Percentiles rank a stretch among this genome's conserved stretches.
phyloP scores from a whole-genome alignment of 164 flowering plant species.

The Sedum album region DNA sequence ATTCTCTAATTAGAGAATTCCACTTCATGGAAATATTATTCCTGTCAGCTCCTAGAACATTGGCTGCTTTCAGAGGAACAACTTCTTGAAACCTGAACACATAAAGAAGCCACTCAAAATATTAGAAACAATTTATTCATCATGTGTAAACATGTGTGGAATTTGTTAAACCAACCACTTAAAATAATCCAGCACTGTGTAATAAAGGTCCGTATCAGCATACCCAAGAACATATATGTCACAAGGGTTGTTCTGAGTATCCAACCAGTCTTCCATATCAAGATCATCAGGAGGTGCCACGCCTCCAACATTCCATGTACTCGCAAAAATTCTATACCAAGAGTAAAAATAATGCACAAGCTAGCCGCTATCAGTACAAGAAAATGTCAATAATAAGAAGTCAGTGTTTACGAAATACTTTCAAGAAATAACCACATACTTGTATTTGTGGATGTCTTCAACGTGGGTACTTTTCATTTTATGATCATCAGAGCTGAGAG shows the following conservation, averaged over 20 bases:
- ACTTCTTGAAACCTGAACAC: slow-evolving; percentile 63
- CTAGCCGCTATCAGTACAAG: not conserved
- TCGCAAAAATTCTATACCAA: slow-evolving; percentile 34
- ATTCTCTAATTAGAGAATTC: slow-evolving; percentile 52
- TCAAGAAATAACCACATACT: slow-evolving; percentile 22
- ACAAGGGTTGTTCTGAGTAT: slow-evolving; percentile 17
- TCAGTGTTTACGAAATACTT: not conserved
- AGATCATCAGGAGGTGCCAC: slow-evolving; percentile 27
- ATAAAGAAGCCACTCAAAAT: not conserved
- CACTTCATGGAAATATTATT: slow-evolving; percentile 41
- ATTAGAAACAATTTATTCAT: not conserved
- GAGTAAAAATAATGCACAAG: slow-evolving; percentile 1
- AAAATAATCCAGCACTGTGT: not conserved
- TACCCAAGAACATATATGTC: slow-evolving; percentile 53
- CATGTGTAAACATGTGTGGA: not conserved
- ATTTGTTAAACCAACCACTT: not conserved
- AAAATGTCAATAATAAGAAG: not conserved
- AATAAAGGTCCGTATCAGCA: not conserved
- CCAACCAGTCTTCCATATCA: slow-evolving; percentile 28
- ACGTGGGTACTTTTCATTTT: slow-evolving; percentile 11
- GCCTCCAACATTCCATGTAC: slow-evolving; percentile 55
- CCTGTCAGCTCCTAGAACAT: slow-evolving; percentile 51
- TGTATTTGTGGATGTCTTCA: slow-evolving; percentile 27
- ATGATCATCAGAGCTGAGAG: not conserved
- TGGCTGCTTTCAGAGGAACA: slow-evolving; percentile 54